phyloP scores from a whole-genome alignment of 495 filamentous ascomycete species.

The Acidiella bohemica region DNA sequence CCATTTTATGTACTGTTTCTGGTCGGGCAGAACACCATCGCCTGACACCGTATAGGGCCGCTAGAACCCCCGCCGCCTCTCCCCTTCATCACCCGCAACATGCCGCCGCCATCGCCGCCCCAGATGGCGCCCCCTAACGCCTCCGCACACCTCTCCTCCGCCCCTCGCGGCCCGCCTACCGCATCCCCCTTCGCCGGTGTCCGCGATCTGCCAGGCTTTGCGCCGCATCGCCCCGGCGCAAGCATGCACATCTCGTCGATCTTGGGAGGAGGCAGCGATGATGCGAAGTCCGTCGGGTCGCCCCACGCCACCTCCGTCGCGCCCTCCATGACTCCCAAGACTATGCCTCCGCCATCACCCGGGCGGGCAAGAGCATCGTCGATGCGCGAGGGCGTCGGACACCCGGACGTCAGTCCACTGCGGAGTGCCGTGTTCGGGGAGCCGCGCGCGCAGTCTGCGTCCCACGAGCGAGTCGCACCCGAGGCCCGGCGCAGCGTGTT shows the following conservation, averaged over 20 bases:
- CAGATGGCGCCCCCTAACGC: conserved; percentile 37
- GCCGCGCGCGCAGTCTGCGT: conserved; percentile 5
- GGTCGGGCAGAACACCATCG: not conserved
- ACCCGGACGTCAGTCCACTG: conserved; percentile 18
- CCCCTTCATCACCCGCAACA: conserved; percentile 39
- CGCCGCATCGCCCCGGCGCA: conserved; percentile 46
- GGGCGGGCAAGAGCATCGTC: conserved; percentile 15
- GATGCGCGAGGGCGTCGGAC: conserved; percentile 9
- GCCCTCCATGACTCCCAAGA: conserved; percentile 11
- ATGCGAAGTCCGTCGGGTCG: conserved; percentile 11
- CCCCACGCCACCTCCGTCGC: conserved; percentile 14
- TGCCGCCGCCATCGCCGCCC: conserved; percentile 48
- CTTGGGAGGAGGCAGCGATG: conserved; percentile 37
- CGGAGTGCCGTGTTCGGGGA: conserved; percentile 6
- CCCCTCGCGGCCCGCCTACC: conserved; percentile 26
- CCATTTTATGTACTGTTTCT: not conserved
- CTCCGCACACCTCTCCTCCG: conserved; percentile 29
- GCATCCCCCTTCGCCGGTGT: conserved; percentile 34
- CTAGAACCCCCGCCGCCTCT: conserved; percentile 31
- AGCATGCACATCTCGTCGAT: conserved; percentile 97
- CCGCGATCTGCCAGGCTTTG: conserved; percentile 39
- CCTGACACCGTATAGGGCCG: not conserved
- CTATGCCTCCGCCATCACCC: conserved; percentile 31
- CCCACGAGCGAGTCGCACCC: conserved; percentile 1
- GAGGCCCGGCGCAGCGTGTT: conserved; percentile 9